phyloP scores from a whole-genome alignment of 208 protist genomes.

The Leishmania guyanensis region DNA sequence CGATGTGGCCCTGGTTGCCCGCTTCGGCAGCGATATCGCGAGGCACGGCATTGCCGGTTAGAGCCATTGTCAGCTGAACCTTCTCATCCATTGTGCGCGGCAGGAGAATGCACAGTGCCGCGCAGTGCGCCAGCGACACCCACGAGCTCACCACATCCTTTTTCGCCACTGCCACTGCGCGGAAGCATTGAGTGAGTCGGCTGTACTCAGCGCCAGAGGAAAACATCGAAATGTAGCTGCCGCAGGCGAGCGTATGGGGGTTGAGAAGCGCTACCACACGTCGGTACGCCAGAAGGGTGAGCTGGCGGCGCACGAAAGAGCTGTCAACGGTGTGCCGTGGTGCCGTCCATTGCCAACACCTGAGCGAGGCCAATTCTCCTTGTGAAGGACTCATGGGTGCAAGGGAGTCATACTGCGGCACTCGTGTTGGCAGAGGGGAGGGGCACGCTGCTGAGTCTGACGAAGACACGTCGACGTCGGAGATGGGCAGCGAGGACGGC shows the following conservation, averaged over 20 bases:
- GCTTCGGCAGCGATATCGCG: background rate
- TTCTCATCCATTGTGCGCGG: slow-evolving; percentile 6
- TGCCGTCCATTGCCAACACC: background rate
- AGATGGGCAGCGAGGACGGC: background rate
- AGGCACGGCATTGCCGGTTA: background rate
- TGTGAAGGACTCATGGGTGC: background rate
- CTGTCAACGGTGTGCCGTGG: background rate
- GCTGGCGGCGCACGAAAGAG: slow-evolving; percentile 9
- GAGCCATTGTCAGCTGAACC: background rate
- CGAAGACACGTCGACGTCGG: background rate
- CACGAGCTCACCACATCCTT: slow-evolving; percentile 29
- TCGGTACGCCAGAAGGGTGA: slow-evolving; percentile 9
- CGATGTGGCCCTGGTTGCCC: background rate
- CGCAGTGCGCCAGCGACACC: slow-evolving; percentile 25
- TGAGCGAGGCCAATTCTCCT: background rate
- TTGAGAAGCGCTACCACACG: slow-evolving; percentile 6
- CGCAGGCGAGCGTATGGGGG: slow-evolving; percentile 15
- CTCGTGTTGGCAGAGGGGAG: background rate
- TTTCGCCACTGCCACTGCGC: slow-evolving; percentile 20
- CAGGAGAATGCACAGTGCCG: slow-evolving; percentile 18
- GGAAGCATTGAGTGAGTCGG: slow-evolving; percentile 46
- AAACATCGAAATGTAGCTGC: slow-evolving; percentile 48
- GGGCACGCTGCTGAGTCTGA: background rate
- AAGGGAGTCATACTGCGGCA: background rate
- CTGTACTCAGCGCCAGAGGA: slow-evolving; percentile 43